These are phyloP conservation scores for Fusarium fujikuroi DNA, from an alignment of 2,329 filamentous ascomycete species.

Conservation along the genomic window DNA sequence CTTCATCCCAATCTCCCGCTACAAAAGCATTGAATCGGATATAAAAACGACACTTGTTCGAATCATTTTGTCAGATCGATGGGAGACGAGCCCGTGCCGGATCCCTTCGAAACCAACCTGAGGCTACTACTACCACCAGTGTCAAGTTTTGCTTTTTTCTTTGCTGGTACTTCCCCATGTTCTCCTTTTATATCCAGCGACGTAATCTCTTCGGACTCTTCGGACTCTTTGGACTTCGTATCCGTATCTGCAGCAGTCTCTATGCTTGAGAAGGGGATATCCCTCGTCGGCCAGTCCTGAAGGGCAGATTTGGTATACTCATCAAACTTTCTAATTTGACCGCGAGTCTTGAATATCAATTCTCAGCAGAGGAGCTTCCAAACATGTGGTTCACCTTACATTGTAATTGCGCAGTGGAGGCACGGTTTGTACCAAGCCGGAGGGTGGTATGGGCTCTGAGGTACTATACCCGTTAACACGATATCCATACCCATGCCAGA, in stretches of 20 bases:
- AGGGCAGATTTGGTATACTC: not conserved
- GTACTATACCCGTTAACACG: not conserved
- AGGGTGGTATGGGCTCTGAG: not conserved
- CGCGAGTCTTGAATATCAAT: too few relatives aligned
- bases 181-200: not conserved
- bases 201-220: not conserved
- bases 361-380: not conserved
- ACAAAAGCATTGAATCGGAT: not conserved
- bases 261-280: slow-evolving; percentile 15
- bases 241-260: not conserved
- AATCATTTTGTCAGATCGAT: not conserved
- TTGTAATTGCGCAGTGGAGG: not conserved
- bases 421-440: not conserved
- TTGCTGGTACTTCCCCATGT: not conserved
- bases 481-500: not conserved
- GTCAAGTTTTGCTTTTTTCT: not conserved
- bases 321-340: not conserved
- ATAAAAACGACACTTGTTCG: not conserved
- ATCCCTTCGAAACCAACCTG: not conserved
- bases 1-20: not conserved
- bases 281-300: slow-evolving; percentile 12
- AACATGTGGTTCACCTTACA: not conserved
- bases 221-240: not conserved
- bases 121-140: not conserved
- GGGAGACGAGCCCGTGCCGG: not conserved